Evolutionary conservation across 371 early-diverging fungal genomes (phyloP).

Genomic region (Blakeslea trispora): DNA sequence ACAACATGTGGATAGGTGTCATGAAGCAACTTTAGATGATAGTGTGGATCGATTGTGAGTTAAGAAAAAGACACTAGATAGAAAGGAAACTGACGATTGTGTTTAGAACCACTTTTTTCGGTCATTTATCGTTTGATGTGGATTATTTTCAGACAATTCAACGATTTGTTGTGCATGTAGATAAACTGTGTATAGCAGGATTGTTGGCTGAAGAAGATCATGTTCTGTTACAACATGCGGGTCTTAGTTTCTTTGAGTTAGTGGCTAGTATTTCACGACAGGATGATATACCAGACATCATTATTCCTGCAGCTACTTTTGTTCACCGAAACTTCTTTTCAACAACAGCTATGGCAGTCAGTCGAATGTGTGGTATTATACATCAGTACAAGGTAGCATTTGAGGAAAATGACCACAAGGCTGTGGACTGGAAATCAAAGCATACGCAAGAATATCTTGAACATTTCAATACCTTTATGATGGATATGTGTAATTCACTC

Average conservation of each 20-base stretch:
- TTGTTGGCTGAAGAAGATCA: constrained; percentile 48
- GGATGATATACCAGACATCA: constrained; percentile 52
- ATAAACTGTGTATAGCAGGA: constrained; percentile 42
- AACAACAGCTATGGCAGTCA: constrained; percentile 50
- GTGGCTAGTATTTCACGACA: constrained; percentile 43
- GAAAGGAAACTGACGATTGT: not conserved
- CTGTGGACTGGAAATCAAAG: constrained; percentile 34
- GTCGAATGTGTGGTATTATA: constrained; percentile 60
- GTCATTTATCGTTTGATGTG: constrained; percentile 46
- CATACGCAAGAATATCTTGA: constrained; percentile 50
- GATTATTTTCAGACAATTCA: constrained; percentile 55
- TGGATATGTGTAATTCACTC: constrained; percentile 58
- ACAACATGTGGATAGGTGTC: constrained; percentile 29
- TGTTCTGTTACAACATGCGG: constrained; percentile 54
- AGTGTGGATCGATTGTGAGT: constrained; percentile 39
- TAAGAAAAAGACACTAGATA: too few relatives aligned
- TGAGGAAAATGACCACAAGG: constrained; percentile 35
- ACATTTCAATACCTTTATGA: constrained; percentile 59
- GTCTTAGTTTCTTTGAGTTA: constrained; percentile 60
- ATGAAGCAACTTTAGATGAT: constrained; percentile 12
- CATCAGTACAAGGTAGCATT: constrained; percentile 48
- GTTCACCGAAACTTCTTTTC: constrained; percentile 58
- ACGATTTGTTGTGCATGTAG: constrained; percentile 51
- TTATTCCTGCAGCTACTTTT: constrained; percentile 54
- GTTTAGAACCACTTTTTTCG: constrained; percentile 45